These are phyloP conservation scores for Tausonia pullulans DNA, from an alignment of 1,284 basidiomycete species.

Conservation along the genomic window DNA sequence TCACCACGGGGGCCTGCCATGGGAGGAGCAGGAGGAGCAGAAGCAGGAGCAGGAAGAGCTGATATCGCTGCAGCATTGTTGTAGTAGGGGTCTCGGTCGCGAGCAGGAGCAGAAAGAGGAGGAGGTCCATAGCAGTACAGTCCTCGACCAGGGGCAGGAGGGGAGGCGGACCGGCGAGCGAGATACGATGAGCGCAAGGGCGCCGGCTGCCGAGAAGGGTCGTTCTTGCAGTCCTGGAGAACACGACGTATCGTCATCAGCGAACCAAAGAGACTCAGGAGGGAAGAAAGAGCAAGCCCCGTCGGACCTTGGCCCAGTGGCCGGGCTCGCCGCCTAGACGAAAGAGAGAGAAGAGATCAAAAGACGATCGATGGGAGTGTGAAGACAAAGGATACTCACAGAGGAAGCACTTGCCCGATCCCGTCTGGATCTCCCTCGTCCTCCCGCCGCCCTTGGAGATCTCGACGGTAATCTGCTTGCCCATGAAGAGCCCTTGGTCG, in stretches of 20 bases:
- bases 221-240: background rate
- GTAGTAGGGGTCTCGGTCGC: background rate
- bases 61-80: background rate
- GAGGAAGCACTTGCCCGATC: slow-evolving; percentile 72
- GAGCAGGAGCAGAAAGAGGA: background rate
- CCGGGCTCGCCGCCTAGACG: slow-evolving; percentile 50
- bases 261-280: background rate
- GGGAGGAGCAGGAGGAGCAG: background rate
- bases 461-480: slow-evolving; percentile 74
- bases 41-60: background rate
- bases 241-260: background rate
- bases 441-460: slow-evolving; percentile 66
- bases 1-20: no score
- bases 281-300: background rate
- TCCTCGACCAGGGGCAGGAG: background rate
- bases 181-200: no score
- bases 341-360: no score
- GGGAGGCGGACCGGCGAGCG: background rate
- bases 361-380: no score
- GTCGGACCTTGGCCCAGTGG: slow-evolving; percentile 63
- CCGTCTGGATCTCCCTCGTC: slow-evolving; percentile 60
- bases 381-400: slow-evolving; percentile 24
- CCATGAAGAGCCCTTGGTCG: slow-evolving; percentile 74
- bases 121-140: background rate
- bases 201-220: background rate